A percentile compares a stretch with the other conserved stretches of the same genome.
Evolutionary conservation across 1,284 basidiomycete genomes (phyloP).

Genomic region (Heterobasidion annosum): DNA sequence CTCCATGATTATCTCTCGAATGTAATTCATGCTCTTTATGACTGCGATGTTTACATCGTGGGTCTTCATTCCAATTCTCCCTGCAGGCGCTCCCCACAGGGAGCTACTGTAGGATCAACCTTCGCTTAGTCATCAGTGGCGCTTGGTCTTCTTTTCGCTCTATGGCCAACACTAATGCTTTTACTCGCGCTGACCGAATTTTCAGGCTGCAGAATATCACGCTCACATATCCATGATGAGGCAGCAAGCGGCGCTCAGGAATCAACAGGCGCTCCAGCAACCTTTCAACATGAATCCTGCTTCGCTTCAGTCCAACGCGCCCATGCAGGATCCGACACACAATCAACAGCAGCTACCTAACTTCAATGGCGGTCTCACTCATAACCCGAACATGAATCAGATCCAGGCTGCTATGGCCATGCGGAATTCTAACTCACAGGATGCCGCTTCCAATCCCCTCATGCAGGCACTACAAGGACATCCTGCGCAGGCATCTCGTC

Average conservation of each 20-base stretch:
- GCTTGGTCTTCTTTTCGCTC: background rate
- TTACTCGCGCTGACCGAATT: background rate
- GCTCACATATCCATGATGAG: background rate
- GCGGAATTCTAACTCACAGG: constrained; percentile 20
- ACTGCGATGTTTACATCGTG: too few species aligned
- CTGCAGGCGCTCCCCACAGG: too few species aligned
- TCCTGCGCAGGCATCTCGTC: constrained; percentile 22
- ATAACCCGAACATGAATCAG: constrained; percentile 3
- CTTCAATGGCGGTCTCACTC: constrained; percentile 25
- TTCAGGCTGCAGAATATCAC: constrained; percentile 17
- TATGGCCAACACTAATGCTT: background rate
- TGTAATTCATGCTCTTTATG: too few species aligned
- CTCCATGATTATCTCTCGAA: too few species aligned
- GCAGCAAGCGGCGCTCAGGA: constrained; percentile 19
- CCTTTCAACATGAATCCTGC: constrained; percentile 19
- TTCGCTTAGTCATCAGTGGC: constrained; percentile 11
- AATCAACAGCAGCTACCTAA: constrained; percentile 30
- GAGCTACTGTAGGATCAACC: constrained; percentile 1
- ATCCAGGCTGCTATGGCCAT: background rate
- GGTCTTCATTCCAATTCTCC: too few species aligned
- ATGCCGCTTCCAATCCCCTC: constrained; percentile 17
- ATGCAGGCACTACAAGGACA: constrained; percentile 27
- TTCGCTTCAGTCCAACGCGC: constrained; percentile 15
- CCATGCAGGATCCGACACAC: constrained; percentile 32
- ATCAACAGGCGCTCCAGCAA: constrained; percentile 31